Conservation (phyloP, 2,329 filamentous ascomycete species). For the Spiromastix sp. region DNA sequence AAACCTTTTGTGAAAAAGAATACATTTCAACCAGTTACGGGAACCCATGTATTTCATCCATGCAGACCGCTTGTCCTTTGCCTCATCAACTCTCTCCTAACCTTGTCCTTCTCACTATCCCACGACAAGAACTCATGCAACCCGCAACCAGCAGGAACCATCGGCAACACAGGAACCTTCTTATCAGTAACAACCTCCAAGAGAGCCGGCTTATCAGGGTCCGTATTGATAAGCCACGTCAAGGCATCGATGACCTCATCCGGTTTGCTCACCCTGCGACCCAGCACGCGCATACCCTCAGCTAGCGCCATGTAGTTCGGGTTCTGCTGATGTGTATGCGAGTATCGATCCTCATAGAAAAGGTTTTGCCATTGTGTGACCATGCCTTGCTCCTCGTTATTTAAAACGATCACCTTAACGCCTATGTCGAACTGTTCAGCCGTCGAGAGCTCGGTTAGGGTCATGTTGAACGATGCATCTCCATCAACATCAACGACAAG, state of each 20-base stretch:
- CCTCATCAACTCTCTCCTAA: too few species aligned
- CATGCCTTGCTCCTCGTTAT: slow-evolving; percentile 98
- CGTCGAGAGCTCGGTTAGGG: slow-evolving; percentile 85
- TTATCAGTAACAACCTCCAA: slow-evolving; percentile 85
- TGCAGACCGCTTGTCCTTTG: too few species aligned
- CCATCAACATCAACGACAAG: slow-evolving; percentile 94
- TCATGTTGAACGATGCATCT: slow-evolving; percentile 99
- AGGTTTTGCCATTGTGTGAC: slow-evolving; percentile 97
- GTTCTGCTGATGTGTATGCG: slow-evolving; percentile 89
- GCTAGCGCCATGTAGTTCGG: slow-evolving; percentile 92
- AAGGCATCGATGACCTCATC: slow-evolving; percentile 68
- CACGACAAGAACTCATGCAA: slow-evolving; percentile 91
- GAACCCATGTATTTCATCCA: too few species aligned
- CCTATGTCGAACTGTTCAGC: slow-evolving; percentile 94
- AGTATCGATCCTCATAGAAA: slow-evolving; percentile 88
- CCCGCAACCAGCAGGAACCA: slow-evolving; percentile 81
- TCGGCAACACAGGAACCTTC: slow-evolving; percentile 73
- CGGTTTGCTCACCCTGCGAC: slow-evolving; percentile 59
- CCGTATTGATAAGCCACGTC: slow-evolving; percentile 83
- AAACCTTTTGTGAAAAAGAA: too few species aligned
- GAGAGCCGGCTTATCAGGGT: slow-evolving; percentile 80
- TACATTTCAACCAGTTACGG: too few species aligned
- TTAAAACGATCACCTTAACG: slow-evolving; percentile 86
- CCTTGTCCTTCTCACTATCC: too few species aligned
- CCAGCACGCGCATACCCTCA: slow-evolving; percentile 81